Evolutionary conservation across 2,329 filamentous ascomycete genomes (phyloP).

Genomic region (Dendryphion nanum): DNA sequence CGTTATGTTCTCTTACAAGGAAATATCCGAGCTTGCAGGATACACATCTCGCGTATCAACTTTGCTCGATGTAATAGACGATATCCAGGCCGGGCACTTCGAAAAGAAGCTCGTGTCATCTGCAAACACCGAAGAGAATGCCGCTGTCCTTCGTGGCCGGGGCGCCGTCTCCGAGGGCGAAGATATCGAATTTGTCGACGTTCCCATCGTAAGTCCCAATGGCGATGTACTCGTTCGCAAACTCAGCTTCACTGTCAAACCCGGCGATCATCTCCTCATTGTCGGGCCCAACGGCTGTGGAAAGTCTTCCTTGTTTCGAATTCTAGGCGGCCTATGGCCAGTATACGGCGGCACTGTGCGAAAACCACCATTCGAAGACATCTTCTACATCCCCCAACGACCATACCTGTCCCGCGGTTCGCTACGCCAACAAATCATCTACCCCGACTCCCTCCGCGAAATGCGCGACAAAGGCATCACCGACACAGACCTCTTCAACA

Average conservation of each 20-base stretch:
- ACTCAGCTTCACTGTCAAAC: slow-evolving; percentile 81
- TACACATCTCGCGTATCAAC: slow-evolving; percentile 92
- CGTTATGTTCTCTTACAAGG: slow-evolving; percentile 92
- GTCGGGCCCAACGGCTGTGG: slow-evolving; percentile 97
- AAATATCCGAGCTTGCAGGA: slow-evolving; percentile 92
- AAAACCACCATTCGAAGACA: slow-evolving; percentile 87
- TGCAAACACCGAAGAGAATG: slow-evolving; percentile 76
- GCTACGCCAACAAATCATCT: slow-evolving; percentile 94
- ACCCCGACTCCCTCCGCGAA: slow-evolving; percentile 83
- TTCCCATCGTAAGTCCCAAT: slow-evolving; percentile 95
- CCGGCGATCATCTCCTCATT: slow-evolving; percentile 88
- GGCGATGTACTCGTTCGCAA: slow-evolving; percentile 86
- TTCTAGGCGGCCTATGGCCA: slow-evolving; percentile 93
- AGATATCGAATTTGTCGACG: slow-evolving; percentile 80
- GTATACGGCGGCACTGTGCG: slow-evolving; percentile 93
- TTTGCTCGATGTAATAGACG: slow-evolving; percentile 89
- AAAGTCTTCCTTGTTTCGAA: slow-evolving; percentile 93
- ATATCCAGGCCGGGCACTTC: slow-evolving; percentile 85
- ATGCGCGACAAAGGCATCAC: slow-evolving; percentile 84
- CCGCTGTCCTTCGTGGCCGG: slow-evolving; percentile 76
- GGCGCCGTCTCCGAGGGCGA: slow-evolving; percentile 79
- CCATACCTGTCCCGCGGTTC: slow-evolving; percentile 90
- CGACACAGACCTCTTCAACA: slow-evolving; percentile 73
- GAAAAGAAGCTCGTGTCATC: slow-evolving; percentile 96
- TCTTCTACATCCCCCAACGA: slow-evolving; percentile 97